Evolutionary conservation across 78 protist species (phyloP), one percentile per base, ranked within the genome.

Genomic region (Cavenderia fasciculata): DNA sequence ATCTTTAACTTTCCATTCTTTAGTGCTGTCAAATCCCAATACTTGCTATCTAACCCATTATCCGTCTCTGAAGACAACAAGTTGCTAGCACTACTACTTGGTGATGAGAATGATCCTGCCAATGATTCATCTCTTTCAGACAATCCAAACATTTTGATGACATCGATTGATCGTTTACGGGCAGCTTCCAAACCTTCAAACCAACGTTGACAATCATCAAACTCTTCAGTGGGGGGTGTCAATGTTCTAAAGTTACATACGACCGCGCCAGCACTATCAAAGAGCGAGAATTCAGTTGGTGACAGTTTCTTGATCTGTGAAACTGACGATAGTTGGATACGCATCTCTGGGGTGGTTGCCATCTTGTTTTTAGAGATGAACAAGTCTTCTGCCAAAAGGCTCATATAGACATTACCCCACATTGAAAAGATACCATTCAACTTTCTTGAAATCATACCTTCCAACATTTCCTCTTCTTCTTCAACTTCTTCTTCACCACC

Each of bases 121-220:
- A 27, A 29, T 18, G 27, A 34, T 5, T 21, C 54, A 2, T 65
- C 75, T n/a, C 66, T 79, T 21, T 79, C 88, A 49, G 56, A 51
- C 23, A 82, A 52, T 31, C 78, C 90, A 56, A 82, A 82, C 44
- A 82, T 7, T 36, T 82, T 82, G 61, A 82, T 82, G 27, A 82
- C 68, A 56, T 82, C 90, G 36, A 82, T 82, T 2, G 90, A 65
- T 23, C 90, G 66, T 54, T 82, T 82, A 52, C 90, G 49, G 19
- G 90, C 90, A 2, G 90, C 90, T 33, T 82, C 90, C 6, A 82
- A 31, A 41, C 90, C 76, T 21, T 82, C 90, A 0, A 82, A 44
- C 90, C 90, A 82, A 25, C 90, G 38, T 12, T 49, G 25, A 56
- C 90, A 82, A 38, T 82, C 90, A 82, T 82, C 90, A 68, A 69